phyloP scores from a whole-genome alignment of 352 stramenopile species.

The Salisapilia sapeloensis region DNA sequence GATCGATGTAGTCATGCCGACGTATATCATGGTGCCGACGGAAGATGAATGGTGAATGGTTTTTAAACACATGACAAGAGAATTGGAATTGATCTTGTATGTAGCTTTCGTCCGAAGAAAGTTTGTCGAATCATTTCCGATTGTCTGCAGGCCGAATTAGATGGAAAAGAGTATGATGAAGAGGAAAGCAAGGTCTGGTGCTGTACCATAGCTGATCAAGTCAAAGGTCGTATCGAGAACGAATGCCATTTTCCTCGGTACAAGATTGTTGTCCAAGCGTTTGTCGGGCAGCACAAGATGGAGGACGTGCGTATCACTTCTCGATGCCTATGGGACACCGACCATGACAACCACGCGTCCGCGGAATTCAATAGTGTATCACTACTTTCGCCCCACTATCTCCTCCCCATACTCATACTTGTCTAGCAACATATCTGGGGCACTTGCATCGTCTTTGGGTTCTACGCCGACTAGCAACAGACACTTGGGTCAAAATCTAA shows the following conservation, averaged over 20 bases:
- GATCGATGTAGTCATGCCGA: conserved; percentile 71
- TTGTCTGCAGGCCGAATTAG: conserved; percentile 42
- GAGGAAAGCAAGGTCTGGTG: conserved; percentile 49
- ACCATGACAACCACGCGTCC: conserved; percentile 87
- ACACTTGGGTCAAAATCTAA: neutral
- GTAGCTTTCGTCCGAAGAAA: conserved; percentile 55
- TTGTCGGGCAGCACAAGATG: conserved; percentile 86
- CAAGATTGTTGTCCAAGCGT: conserved; percentile 90
- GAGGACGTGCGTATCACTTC: conserved; percentile 88
- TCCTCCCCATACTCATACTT: conserved; percentile 1
- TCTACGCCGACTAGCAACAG: conserved; percentile 76
- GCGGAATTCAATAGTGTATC: conserved; percentile 74
- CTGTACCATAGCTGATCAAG: conserved; percentile 37
- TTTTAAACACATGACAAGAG: neutral
- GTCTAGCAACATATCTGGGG: conserved; percentile 76
- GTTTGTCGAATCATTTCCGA: conserved; percentile 58
- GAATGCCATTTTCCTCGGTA: conserved; percentile 78
- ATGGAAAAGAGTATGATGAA: conserved; percentile 62
- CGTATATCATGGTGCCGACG: conserved; percentile 68
- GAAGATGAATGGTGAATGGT: conserved; percentile 43
- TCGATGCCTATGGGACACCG: conserved; percentile 87
- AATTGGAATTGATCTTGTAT: neutral
- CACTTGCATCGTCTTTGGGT: conserved; percentile 80
- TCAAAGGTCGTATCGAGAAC: conserved; percentile 36
- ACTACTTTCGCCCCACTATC: neutral